Conservation (phyloP, 2,329 filamentous ascomycete species). For the Pyricularia grisea region DNA sequence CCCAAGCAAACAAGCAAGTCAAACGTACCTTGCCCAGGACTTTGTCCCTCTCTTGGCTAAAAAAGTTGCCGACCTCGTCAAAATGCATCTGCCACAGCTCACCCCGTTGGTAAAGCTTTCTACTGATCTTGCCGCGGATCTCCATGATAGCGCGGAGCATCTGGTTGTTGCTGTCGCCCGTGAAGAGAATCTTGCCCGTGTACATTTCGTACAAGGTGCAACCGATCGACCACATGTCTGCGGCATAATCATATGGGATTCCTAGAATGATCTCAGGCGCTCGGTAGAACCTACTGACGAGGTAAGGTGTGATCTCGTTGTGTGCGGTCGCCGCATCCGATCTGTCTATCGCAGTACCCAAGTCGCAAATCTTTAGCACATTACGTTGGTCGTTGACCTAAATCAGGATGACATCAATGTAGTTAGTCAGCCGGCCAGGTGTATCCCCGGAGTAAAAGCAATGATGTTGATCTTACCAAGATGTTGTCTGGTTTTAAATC, state of each 20-base stretch:
- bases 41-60: constrained; percentile 79
- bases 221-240: constrained; percentile 97
- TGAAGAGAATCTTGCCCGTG: constrained; percentile 95
- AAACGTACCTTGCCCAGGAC: constrained; percentile 57
- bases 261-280: constrained; percentile 95
- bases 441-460: neutral
- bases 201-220: constrained; percentile 96
- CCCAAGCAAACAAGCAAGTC: neutral
- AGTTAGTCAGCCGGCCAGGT: constrained; percentile 16
- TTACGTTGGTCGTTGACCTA: constrained; percentile 73
- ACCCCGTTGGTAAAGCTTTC: constrained; percentile 79
- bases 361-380: constrained; percentile 86
- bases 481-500: constrained; percentile 98
- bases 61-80: constrained; percentile 74
- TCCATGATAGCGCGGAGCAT: constrained; percentile 98
- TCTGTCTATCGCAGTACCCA: constrained; percentile 90
- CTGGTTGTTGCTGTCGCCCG: constrained; percentile 92
- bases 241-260: constrained; percentile 88
- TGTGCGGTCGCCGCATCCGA: constrained; percentile 63
- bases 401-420: neutral
- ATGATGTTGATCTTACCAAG: constrained; percentile 42
- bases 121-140: constrained; percentile 82
- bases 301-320: constrained; percentile 85
- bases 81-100: constrained; percentile 71
- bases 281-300: constrained; percentile 94